Conservation (phyloP, 108 stramenopile species). For the Fragilariopsis cylindrus region DNA sequence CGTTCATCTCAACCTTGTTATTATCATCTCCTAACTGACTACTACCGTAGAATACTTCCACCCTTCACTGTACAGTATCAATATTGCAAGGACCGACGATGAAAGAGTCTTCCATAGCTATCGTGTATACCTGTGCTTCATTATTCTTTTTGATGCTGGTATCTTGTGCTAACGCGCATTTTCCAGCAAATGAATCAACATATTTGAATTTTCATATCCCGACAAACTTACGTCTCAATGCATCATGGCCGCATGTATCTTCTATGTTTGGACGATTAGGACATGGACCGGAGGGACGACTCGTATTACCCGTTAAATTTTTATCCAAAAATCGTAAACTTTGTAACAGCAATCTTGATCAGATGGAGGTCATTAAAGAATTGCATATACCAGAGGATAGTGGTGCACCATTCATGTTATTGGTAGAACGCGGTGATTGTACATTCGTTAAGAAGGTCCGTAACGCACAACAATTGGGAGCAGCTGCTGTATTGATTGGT, state of each 20-base stretch:
- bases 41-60: too few species aligned
- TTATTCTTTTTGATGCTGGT: neutral
- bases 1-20: too few species aligned
- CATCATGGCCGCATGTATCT: slow-evolving; percentile 14
- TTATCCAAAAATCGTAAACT: slow-evolving; percentile 12
- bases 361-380: neutral
- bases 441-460: slow-evolving; percentile 77
- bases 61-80: neutral
- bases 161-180: slow-evolving; percentile 6
- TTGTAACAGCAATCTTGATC: slow-evolving; percentile 11
- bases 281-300: slow-evolving; percentile 17
- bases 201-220: slow-evolving; percentile 36
- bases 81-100: neutral
- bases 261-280: slow-evolving; percentile 28
- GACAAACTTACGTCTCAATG: slow-evolving; percentile 11
- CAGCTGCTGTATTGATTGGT: slow-evolving; percentile 90
- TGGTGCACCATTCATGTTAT: slow-evolving; percentile 68
- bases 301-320: slow-evolving; percentile 7
- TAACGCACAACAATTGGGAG: slow-evolving; percentile 85
- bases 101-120: neutral
- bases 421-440: slow-evolving; percentile 81
- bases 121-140: neutral
- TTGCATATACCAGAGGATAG: slow-evolving; percentile 2
- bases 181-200: slow-evolving; percentile 25
- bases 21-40: too few species aligned